A percentile compares a stretch with the other conserved stretches of the same genome.
Conservation (phyloP, 441 rosid genomes). For the Brassica balearica region DNA sequence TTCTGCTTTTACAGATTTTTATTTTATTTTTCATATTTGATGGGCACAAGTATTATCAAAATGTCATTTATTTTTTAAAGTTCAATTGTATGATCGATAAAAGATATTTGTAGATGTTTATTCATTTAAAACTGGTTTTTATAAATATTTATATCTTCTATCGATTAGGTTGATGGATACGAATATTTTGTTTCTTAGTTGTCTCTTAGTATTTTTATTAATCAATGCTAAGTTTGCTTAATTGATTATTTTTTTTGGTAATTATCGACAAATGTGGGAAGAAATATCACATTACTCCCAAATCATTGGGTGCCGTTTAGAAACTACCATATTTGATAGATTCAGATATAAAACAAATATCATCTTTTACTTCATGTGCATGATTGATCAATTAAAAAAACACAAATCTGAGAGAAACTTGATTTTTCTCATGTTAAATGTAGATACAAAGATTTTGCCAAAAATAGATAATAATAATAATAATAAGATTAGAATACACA, state of each 20-base stretch:
- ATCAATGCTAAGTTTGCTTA: conserved; percentile 10
- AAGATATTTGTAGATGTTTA: neutral
- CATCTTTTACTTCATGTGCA: neutral
- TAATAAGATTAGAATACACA: neutral
- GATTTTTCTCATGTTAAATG: neutral
- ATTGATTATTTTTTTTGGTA: neutral
- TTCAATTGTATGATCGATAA: neutral
- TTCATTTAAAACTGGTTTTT: neutral
- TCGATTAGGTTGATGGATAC: neutral
- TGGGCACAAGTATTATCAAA: conserved; percentile 9
- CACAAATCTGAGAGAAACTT: neutral
- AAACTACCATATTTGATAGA: conserved; percentile 4
- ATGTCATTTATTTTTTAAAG: neutral
- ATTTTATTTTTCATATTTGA: conserved; percentile 8
- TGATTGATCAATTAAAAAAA: neutral
- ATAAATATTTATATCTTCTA: neutral
- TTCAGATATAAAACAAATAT: conserved; percentile 18
- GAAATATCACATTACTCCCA: neutral
- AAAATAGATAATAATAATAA: neutral
- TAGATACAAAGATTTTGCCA: neutral
- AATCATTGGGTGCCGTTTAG: conserved; percentile 5
- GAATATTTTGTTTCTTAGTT: neutral
- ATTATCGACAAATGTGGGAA: conserved; percentile 14
- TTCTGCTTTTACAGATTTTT: conserved; percentile 18
- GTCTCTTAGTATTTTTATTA: neutral